Base-by-base conservation (phyloP, 192 early-diverging fungal genomes). In the Linnemannia zychae region DNA sequence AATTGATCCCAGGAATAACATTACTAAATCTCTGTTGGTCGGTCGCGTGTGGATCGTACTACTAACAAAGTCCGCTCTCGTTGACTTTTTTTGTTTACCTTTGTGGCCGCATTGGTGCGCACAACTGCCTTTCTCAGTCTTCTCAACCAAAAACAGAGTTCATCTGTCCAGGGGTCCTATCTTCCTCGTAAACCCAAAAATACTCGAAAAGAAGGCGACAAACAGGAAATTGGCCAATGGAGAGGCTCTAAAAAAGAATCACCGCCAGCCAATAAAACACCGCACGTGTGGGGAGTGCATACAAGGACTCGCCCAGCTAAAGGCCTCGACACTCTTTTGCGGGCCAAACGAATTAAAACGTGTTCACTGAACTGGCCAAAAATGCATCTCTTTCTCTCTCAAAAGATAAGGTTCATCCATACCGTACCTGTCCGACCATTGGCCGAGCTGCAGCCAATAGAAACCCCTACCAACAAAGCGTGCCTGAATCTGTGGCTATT, bases 11-110 rank as follows among this genome's bases (percentile, higher is more conserved):
- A 44, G 57, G 57, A 65, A 44, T 24, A 68, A 68, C 31, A 68
- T 33, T 13, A 18, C 16, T n/a, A 12, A 40, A 68, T 0, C 15
- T 3, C 5, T 22, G 36, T 4, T 31, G 47, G 24, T 24, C 11
- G 57, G 78, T 80, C 63, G 78, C 66, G 72, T 79, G 77, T 71
- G 71, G 24, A 71, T 79, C 16, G 60, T 66, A 79, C 77, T 71
- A 37, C 12, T 17, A 1, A 24, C 66, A 22, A 60, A 1, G 17
- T 37, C 13, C 12, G 36, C 11, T 50, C 46, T 37, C n/a, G n/a
- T n/a, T n/a, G n/a, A n/a, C 28, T 49, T 33, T 22, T 48, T 20
- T 40, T 50, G 2, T 34, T 34, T 53, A 52, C 6, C 28, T 31
- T 53, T 50, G 47, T 50, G 47, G 28, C 11, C 57, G 57, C 13